Evolutionary conservation across 345 rosid species (phyloP), one percentile per base, ranked within the genome.

Genomic region (Eucalyptus camaldulensis): DNA sequence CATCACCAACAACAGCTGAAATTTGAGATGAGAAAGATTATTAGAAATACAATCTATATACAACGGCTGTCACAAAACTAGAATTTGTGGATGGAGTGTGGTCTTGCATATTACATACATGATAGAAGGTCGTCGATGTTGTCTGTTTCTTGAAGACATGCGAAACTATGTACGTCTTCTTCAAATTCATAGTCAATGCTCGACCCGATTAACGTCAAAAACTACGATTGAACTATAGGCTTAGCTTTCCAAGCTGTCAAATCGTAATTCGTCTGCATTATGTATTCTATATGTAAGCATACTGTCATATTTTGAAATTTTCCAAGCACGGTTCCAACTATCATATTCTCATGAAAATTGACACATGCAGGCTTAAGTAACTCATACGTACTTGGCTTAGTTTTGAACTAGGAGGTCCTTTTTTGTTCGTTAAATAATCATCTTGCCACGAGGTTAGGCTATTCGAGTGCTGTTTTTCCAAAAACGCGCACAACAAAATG

Each of bases 1-100:
- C 91, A 12, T 92, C 97, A 33, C 98, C 96, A 12, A 93, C 95
- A 7, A 89, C 96, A 9, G 96, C 97, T 96, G 94, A 40, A 91
- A 89, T 86, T n/a, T 3, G 17, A 86, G 65, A 86, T 21, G 27
- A 15, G 17, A 86, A 51, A 33, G 22, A 17, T 50, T 49, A 17
- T 27, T 86, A 47, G 43, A 86, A 44, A 31, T 29, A 8, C 60
- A 7, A 27, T n/a, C 27, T 31, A n/a, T 31, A 13, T 16, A 50
- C 16, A 86, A 24, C 14, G 45, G 45, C 45, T 24, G 12, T 2
- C 4, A 72, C 27, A 43, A 15, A 21, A 72, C 10, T 10, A 72
- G 45, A 72, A 69, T 94, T 94, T 87, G 80, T 69, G 80, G 5
- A 72, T 5, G 83, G 45, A 6, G 45, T 37, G 83, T 0, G 83